Base-by-base conservation (phyloP, 805 yeast genomes). In the Limtongia smithiae region DNA sequence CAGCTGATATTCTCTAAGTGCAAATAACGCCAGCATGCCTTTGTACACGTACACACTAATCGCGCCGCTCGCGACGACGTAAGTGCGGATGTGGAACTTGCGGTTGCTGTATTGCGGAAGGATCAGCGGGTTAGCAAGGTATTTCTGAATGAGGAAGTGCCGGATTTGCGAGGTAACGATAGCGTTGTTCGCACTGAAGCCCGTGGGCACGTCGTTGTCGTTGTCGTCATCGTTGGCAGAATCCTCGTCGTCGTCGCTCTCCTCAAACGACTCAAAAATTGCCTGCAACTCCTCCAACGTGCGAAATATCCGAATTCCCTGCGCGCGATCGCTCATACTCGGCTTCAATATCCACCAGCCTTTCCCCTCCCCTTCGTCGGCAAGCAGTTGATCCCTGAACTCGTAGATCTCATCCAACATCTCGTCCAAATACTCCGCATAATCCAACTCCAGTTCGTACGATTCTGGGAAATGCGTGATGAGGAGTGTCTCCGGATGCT, bases 251-350 rank as follows among this genome's bases (percentile, higher is more conserved):
- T 76, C 77, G 2, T 70, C 77, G n/a, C 73, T 83, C 55, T 82
- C 91, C 59, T 90, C 96, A 65, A 88, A 89, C 2, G 83, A 80
- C 60, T 93, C 85, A 65, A 93, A 91, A 3, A 91, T 82, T 3
- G 68, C 75, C 65, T 90, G 96, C 42, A 93, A 71, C 60, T 89
- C 93, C 7, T 81, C 86, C 31, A 87, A 73, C 0, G 89, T 81
- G 46, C 74, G 75, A 70, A 93, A 93, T 0, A 93, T 68, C 34
- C 96, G 71, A 42, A 93, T 91, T 0, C 98, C 98, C 65, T 93
- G 96, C 9, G 96, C 98, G 64, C 91, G 83, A 64, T 93, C 98
- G 62, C 95, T 85, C 96, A 93, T 89, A 56, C 95, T 82, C 14
- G 98, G 98, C 64, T 93, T 93, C 64, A 93, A 73, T 33, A 93